Evolutionary conservation across 164 flowering plant species (phyloP).

Genomic region (Cinnamomum micranthum): DNA sequence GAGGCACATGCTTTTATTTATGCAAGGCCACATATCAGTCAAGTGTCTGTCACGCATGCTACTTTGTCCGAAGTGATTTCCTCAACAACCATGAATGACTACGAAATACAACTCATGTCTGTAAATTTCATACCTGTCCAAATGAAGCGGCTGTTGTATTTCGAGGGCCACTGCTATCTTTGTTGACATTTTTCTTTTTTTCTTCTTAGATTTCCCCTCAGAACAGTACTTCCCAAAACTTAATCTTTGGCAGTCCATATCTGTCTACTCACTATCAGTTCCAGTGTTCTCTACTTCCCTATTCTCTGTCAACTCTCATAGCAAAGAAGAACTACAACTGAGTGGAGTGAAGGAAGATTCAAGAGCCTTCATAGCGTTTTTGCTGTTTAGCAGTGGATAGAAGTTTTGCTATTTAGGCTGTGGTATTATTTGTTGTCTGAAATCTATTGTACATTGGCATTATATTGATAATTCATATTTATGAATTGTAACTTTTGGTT

Average conservation of each 20-base stretch:
- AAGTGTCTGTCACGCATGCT: neutral
- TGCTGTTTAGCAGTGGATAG: neutral
- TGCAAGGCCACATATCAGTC: neutral
- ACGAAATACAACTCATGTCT: neutral
- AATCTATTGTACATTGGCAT: conserved; percentile 11
- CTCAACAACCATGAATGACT: neutral
- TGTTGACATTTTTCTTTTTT: neutral
- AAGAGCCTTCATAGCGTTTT: neutral
- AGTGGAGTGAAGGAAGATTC: neutral
- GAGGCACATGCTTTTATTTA: neutral
- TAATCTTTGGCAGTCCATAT: too few relatives aligned
- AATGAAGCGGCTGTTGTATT: neutral
- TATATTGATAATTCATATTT: conserved; percentile 1
- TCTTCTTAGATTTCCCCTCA: too few relatives aligned
- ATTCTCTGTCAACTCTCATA: neutral
- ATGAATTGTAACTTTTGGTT: conserved; percentile 8
- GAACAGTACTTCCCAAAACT: too few relatives aligned
- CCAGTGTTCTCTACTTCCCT: neutral
- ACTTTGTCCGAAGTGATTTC: neutral
- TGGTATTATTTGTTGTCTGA: neutral
- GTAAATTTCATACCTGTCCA: neutral
- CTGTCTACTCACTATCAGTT: too few relatives aligned
- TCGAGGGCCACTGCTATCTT: neutral
- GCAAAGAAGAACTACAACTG: neutral
- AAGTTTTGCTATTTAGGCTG: neutral